Percentiles rank a stretch among this genome's conserved stretches.
These are phyloP conservation scores for Halophytophthora batemanensis DNA, from an alignment of 352 stramenopile species.

Conservation along the genomic window DNA sequence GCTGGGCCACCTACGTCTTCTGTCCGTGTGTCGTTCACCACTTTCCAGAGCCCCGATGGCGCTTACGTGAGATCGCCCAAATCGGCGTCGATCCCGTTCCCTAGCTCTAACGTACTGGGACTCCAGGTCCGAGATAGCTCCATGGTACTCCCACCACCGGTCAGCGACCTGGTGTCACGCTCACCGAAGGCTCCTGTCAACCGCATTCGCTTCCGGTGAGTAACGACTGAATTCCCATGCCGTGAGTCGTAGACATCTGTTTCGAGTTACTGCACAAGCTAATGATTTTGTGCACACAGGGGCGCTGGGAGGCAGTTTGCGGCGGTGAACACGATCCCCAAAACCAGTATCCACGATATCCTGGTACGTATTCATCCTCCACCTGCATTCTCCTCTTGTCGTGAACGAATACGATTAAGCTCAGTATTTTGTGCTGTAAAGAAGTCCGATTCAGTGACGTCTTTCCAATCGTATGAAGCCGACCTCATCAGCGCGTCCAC, in stretches of 20 bases:
- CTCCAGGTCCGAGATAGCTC: slow-evolving; percentile 22
- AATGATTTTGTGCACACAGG: slow-evolving; percentile 13
- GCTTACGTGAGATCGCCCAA: slow-evolving; percentile 21
- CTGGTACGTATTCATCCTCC: slow-evolving; percentile 24
- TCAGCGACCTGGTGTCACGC: slow-evolving; percentile 30
- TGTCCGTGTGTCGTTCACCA: slow-evolving; percentile 15
- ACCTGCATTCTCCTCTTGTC: slow-evolving; percentile 1
- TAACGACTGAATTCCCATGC: neutral
- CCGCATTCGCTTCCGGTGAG: slow-evolving; percentile 47
- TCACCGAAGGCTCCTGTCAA: slow-evolving; percentile 48
- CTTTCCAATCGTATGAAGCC: slow-evolving; percentile 41
- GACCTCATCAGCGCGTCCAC: slow-evolving; percentile 56
- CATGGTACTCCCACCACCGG: slow-evolving; percentile 35
- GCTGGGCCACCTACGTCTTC: slow-evolving; percentile 18
- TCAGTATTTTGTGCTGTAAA: slow-evolving; percentile 5
- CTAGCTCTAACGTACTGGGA: slow-evolving; percentile 14
- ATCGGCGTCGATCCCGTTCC: slow-evolving; percentile 22
- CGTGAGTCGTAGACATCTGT: neutral
- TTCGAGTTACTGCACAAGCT: neutral
- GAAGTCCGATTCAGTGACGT: slow-evolving; percentile 29
- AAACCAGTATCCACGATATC: slow-evolving; percentile 29
- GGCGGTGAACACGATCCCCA: slow-evolving; percentile 36
- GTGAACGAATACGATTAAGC: slow-evolving; percentile 1
- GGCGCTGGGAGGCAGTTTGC: slow-evolving; percentile 57
- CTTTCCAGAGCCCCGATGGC: slow-evolving; percentile 12